These are phyloP conservation scores for Candida neerlandica DNA, from an alignment of 1,139 yeast species.

Conservation along the genomic window DNA sequence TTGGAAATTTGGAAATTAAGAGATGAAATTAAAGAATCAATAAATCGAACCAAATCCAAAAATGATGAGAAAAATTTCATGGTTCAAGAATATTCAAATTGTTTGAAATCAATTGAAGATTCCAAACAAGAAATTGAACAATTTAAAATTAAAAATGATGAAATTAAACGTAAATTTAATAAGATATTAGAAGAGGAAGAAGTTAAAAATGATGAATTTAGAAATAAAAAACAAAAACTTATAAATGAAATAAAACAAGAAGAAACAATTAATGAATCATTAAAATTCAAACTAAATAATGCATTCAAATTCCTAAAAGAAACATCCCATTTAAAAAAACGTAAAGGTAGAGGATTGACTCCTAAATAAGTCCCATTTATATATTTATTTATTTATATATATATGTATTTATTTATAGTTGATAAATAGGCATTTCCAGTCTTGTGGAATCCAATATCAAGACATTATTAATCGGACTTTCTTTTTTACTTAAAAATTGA, in stretches of 20 bases:
- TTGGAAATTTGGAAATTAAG: slow-evolving; percentile 42
- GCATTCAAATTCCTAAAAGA: slow-evolving; percentile 41
- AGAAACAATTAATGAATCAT: slow-evolving; percentile 21
- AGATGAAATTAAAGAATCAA: slow-evolving; percentile 39
- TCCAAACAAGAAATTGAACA: slow-evolving; percentile 45
- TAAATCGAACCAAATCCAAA: slow-evolving; percentile 39
- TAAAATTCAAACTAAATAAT: slow-evolving; percentile 34
- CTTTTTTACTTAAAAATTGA: slow-evolving; percentile 74
- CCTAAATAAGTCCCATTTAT: slow-evolving; percentile 22
- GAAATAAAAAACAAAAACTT: slow-evolving; percentile 21
- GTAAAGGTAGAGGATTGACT: slow-evolving; percentile 46
- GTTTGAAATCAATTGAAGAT: slow-evolving; percentile 56
- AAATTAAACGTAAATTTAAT: slow-evolving; percentile 32
- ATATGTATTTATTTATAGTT: slow-evolving; percentile 28
- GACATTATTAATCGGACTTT: slow-evolving; percentile 81
- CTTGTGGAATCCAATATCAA: slow-evolving; percentile 72
- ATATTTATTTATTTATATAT: slow-evolving; percentile 7
- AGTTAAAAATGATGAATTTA: slow-evolving; percentile 26
- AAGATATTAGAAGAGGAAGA: slow-evolving; percentile 26
- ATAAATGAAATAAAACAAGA: slow-evolving; percentile 24
- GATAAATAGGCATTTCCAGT: slow-evolving; percentile 77
- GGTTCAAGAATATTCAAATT: slow-evolving; percentile 63
- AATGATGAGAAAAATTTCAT: slow-evolving; percentile 65
- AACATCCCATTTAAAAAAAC: slow-evolving; percentile 46
- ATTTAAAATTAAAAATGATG: slow-evolving; percentile 30